Evolutionary conservation across 257 asterid genomes (phyloP).

Genomic region (Plantago ovata): DNA sequence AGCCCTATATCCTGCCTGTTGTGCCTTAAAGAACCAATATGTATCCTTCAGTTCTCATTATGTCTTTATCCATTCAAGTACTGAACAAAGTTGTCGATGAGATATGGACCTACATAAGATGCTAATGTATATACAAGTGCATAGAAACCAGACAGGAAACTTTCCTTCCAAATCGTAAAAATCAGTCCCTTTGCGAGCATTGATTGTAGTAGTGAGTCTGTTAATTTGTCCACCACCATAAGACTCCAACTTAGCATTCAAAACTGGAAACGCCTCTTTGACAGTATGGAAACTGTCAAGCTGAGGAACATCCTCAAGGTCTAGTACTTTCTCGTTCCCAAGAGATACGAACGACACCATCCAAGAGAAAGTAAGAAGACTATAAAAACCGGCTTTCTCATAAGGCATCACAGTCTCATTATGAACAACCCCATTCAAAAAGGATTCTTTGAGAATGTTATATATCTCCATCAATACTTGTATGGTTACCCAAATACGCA

Average conservation of each 20-base stretch:
- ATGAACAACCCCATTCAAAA: conserved; percentile 32
- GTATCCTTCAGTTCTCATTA: conserved; percentile 49
- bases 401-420: conserved; percentile 47
- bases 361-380: conserved; percentile 74
- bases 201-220: conserved; percentile 38
- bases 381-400: conserved; percentile 44
- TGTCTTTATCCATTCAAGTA: conserved; percentile 51
- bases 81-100: conserved; percentile 68
- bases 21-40: conserved; percentile 56
- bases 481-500: conserved; percentile 23
- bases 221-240: conserved; percentile 25
- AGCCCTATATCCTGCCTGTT: conserved; percentile 74
- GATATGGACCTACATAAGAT: conserved; percentile 66
- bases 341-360: conserved; percentile 51
- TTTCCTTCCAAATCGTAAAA: conserved; percentile 45
- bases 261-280: conserved; percentile 47
- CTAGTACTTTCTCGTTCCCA: conserved; percentile 56
- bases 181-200: conserved; percentile 70
- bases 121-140: conserved; percentile 44
- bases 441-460: conserved; percentile 35
- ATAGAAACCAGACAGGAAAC: conserved; percentile 40
- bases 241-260: conserved; percentile 40
- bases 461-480: conserved; percentile 10
- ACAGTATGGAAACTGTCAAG: conserved; percentile 47
- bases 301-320: conserved; percentile 93